phyloP scores from a whole-genome alignment of 768 basidiomycete species.

The Leccinum incarnatum region DNA sequence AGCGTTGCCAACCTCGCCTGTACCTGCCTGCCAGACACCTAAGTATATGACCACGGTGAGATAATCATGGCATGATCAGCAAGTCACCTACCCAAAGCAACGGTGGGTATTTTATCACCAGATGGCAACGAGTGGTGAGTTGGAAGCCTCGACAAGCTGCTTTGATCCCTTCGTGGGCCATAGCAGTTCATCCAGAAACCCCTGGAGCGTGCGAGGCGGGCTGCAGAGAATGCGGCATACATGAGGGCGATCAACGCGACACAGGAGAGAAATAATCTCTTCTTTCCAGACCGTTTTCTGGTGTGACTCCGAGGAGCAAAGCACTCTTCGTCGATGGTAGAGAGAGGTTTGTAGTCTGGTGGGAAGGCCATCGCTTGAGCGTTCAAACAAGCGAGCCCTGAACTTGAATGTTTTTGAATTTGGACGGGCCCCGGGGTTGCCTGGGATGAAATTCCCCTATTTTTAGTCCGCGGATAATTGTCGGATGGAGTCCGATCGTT shows the following conservation, averaged over 20 bases:
- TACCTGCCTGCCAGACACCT: conserved; percentile 64
- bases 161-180: conserved; percentile 21
- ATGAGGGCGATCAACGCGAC: conserved; percentile 22
- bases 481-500: too few species aligned
- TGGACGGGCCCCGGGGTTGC: neutral
- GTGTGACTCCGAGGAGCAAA: neutral
- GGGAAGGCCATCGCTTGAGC: conserved; percentile 18
- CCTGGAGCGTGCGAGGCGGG: conserved; percentile 18
- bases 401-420: neutral
- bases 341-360: conserved; percentile 26
- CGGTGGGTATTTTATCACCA: conserved; percentile 64
- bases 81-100: conserved; percentile 53
- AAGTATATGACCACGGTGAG: neutral
- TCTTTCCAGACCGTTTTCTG: conserved; percentile 13
- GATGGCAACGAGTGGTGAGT: conserved; percentile 59
- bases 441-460: neutral
- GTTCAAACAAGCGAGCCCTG: neutral
- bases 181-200: conserved; percentile 20
- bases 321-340: conserved; percentile 11
- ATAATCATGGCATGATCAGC: neutral
- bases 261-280: conserved; percentile 22
- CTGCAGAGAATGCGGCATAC: conserved; percentile 20
- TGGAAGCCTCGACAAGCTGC: conserved; percentile 30
- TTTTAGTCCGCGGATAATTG: neutral
- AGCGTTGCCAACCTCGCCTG: conserved; percentile 61